phyloP scores from a whole-genome alignment of 2,329 filamentous ascomycete genomes.

The Monosporascus sp. region DNA sequence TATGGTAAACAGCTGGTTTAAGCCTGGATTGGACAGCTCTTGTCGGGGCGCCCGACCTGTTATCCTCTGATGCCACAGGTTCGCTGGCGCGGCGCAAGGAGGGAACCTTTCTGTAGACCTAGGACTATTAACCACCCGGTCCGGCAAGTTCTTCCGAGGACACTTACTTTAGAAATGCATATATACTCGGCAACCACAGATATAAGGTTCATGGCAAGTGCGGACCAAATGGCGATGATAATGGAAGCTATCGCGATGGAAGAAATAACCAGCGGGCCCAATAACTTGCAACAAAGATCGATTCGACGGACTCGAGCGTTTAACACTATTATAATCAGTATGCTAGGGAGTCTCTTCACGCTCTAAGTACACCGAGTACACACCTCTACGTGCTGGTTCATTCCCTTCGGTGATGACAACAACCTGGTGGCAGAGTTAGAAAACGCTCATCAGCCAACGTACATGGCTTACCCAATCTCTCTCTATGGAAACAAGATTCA shows the following conservation, averaged over 20 bases:
- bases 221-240: conserved; percentile 38
- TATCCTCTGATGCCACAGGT: background rate
- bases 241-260: conserved; percentile 41
- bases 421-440: conserved; percentile 20
- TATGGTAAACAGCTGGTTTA: conserved; percentile 7
- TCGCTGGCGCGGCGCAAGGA: conserved; percentile 3
- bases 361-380: background rate
- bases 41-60: background rate
- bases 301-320: conserved; percentile 54
- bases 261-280: conserved; percentile 47
- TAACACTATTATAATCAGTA: conserved; percentile 25
- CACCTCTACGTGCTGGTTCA: conserved; percentile 20
- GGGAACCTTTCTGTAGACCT: conserved; percentile 20
- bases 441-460: conserved; percentile 13
- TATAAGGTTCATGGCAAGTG: conserved; percentile 39
- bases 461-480: conserved; percentile 55
- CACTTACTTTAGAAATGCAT: conserved; percentile 38
- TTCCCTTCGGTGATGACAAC: conserved; percentile 42
- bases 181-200: conserved; percentile 45
- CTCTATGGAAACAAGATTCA: conserved; percentile 65
- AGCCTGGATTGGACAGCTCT: background rate
- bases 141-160: conserved; percentile 2
- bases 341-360: background rate
- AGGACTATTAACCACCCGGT: background rate
- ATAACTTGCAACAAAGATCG: conserved; percentile 52